Evolutionary conservation across 2,329 filamentous ascomycete species (phyloP), one percentile per base, ranked within the genome.

Genomic region (Apiospora rasikravindrae): DNA sequence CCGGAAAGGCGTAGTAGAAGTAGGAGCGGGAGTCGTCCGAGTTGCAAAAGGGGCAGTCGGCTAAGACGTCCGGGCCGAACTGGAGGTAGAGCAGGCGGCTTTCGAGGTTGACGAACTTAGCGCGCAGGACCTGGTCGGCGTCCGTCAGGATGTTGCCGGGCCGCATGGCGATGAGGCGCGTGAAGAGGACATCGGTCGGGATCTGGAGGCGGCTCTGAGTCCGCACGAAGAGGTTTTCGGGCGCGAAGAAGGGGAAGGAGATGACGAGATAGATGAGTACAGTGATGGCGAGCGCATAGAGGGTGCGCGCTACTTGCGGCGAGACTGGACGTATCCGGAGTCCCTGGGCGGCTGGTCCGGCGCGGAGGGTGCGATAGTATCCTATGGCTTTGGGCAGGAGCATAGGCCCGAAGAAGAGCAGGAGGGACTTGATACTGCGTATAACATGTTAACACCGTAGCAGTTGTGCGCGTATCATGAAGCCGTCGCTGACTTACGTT

Each of bases 131-230:
- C 69, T 89, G 85, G 82, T 98, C 95, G 16, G 81, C 73, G 0
- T 83, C 74, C 0, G 89, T 91, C 2, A 94, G 85, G 13, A 76
- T 75, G 53, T 77, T 76, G 67, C 33, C 76, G 0, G 87, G 84
- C 0, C 92, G 88, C 1, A 92, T 79, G 1, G 86, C 81, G 4
- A 87, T 82, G 13, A 98, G 87, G 22, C 96, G 93, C 73, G 88
- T 90, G 82, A 98, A 96, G 73, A 98, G 88, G 45, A 97, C 91
- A 79, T 96, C 93, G 57, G 90, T 92, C n/a, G 94, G 91, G 57
- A 93, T 96, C 78, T 95, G 93, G 24, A 98, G 90, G 45, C 95
- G 93, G 69, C 94, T 96, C 71, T 91, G 87, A 0, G 96, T 98
- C 24, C 86, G 82, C 42, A 82, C 79, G 86, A 98, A 98, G 81